Percentiles rank a stretch among this genome's conserved stretches.
phyloP scores from a whole-genome alignment of 2,329 filamentous ascomycete genomes.

The Onygenales sp. region DNA sequence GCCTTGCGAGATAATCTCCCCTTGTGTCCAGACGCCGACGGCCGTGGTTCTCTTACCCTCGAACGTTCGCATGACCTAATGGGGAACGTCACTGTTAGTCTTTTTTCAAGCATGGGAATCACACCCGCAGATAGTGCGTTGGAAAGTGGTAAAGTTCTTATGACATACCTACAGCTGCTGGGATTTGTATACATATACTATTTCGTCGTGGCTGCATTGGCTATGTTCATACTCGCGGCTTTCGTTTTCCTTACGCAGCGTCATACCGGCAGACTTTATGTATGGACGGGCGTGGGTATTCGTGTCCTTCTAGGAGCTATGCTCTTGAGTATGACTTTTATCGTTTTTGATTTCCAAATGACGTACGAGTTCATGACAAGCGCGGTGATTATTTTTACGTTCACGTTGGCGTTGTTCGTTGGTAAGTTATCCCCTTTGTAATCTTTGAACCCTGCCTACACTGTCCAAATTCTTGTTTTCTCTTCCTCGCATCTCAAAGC shows the following conservation, averaged over 20 bases:
- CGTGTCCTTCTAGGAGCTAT: conserved; percentile 22
- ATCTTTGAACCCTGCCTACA: no score
- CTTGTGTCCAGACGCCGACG: conserved; percentile 19
- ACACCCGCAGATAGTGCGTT: conserved; percentile 21
- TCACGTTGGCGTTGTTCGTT: conserved; percentile 21
- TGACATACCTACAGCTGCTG: conserved; percentile 28
- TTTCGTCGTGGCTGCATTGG: conserved; percentile 26
- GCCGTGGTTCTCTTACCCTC: conserved; percentile 15
- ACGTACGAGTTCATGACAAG: conserved; percentile 32
- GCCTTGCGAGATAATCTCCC: conserved; percentile 18
- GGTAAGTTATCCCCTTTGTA: conserved; percentile 12
- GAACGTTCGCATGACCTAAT: conserved; percentile 24
- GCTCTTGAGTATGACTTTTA: conserved; percentile 20
- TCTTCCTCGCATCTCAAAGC: not conserved
- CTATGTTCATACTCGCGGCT: conserved; percentile 27
- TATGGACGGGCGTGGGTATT: conserved; percentile 17
- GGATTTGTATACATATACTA: conserved; percentile 33
- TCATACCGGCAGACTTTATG: conserved; percentile 15
- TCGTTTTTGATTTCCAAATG: conserved; percentile 23
- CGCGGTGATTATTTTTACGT: conserved; percentile 28
- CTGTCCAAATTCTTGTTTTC: not conserved
- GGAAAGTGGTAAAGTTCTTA: conserved; percentile 22
- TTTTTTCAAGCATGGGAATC: conserved; percentile 33
- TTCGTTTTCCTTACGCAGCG: conserved; percentile 23
- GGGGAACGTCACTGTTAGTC: conserved; percentile 30